Evolutionary conservation across 495 filamentous ascomycete species (phyloP), one percentile per base, ranked within the genome.

Genomic region (Hypomontagnella submonticulosa): DNA sequence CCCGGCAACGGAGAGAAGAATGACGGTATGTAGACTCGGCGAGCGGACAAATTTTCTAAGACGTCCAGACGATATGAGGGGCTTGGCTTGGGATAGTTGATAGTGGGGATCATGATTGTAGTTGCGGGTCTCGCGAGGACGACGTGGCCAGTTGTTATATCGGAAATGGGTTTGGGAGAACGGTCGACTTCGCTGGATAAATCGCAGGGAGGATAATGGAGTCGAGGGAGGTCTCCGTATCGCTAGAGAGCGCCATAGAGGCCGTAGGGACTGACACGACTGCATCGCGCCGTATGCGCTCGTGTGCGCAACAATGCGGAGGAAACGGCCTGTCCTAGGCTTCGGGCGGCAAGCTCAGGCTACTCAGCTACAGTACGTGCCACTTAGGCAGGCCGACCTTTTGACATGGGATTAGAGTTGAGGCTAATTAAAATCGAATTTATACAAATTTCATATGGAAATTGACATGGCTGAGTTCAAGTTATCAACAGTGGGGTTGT

Each of bases 1-100:
- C 52, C 76, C 78, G 0, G 74, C 56, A 11, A 78, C 67, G n/a
- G 75, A 58, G 13, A 79, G 12, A 1, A 71, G 15, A 11, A 73
- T 34, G 7, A 84, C 40, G 9, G 65, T 60, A 66, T 75, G 74
- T 16, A 78, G 71, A 15, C 57, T 67, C 15, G 71, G 75, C 20
- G 71, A 73, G 44, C 67, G 67, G 15, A 64, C 40, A 23, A 71
- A 46, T 11, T 47, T 63, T 34, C 52, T 38, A 10, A 79, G 8
- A 9, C 67, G 53, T 23, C 69, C 53, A 38, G 61, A 34, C 0
- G 75, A 75, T 58, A 81, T n/a, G 12, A 84, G 74, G 0, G 80
- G 81, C 19, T 71, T 69, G 4, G 80, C 80, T 10, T 69, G 52
- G 18, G 59, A 63, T 41, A 76, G 67, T 16, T 61, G 71, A 13